Conservation (phyloP, 106 monocot species). For the Hemerocallis citrina region DNA sequence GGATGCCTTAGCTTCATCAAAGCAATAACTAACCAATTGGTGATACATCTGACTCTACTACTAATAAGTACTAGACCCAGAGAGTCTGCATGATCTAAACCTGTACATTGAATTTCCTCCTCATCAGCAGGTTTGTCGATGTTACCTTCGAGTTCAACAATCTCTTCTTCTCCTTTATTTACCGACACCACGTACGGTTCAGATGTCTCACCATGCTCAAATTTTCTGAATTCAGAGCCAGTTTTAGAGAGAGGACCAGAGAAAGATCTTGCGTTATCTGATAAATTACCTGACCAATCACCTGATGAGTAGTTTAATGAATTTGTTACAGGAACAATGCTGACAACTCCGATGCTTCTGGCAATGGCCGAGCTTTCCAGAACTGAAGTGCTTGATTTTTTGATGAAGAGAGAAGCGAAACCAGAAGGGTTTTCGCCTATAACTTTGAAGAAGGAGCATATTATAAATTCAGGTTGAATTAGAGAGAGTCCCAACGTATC, state of each 20-base stretch:
- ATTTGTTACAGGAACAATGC: constrained; percentile 7
- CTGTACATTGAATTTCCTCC: constrained; percentile 37
- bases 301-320: background rate
- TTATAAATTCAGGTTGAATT: constrained; percentile 66
- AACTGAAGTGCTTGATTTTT: constrained; percentile 27
- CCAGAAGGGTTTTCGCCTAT: constrained; percentile 79
- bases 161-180: background rate
- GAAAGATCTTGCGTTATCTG: background rate
- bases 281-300: constrained; percentile 22
- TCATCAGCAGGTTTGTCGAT: background rate
- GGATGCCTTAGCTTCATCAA: constrained; percentile 58
- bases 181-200: background rate
- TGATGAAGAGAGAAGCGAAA: constrained; percentile 61
- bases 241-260: constrained; percentile 10
- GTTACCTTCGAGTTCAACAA: background rate
- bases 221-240: constrained; percentile 11
- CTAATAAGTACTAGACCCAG: constrained; percentile 45
- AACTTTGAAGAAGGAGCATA: constrained; percentile 83
- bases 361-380: constrained; percentile 25
- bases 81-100: constrained; percentile 59
- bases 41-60: constrained; percentile 48
- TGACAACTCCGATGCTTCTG: constrained; percentile 49
- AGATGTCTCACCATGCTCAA: constrained; percentile 10
- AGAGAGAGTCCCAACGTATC: constrained; percentile 66
- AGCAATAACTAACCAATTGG: constrained; percentile 60